A percentile compares a stretch with the other conserved stretches of the same genome.
Evolutionary conservation across 2,329 filamentous ascomycete genomes (phyloP).

Genomic region (Sarocladiaceae sp.): DNA sequence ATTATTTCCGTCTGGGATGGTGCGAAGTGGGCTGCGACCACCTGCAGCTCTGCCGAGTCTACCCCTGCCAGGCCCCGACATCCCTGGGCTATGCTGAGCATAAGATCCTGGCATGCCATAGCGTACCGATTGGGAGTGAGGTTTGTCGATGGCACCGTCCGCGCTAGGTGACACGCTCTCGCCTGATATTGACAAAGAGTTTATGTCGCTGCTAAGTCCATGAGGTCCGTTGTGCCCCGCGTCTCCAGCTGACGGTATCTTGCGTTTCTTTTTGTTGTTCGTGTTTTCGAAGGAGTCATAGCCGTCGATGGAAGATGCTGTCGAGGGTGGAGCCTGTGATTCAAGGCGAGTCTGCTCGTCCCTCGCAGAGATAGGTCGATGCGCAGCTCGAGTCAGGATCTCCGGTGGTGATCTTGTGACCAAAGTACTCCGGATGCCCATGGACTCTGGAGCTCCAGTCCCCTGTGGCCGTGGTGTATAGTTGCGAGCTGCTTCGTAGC

Average conservation of each 20-base stretch:
- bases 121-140: constrained; percentile 20
- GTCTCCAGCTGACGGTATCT: constrained; percentile 87
- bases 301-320: constrained; percentile 71
- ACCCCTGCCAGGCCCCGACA: constrained; percentile 81
- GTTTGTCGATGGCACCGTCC: constrained; percentile 26
- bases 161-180: constrained; percentile 16
- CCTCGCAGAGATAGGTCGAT: constrained; percentile 33
- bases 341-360: constrained; percentile 43
- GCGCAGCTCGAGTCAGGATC: constrained; percentile 36
- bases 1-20: constrained; percentile 54
- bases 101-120: constrained; percentile 42
- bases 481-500: constrained; percentile 19
- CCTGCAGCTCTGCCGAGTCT: constrained; percentile 68
- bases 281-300: constrained; percentile 98
- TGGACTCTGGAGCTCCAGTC: constrained; percentile 44
- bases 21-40: constrained; percentile 58
- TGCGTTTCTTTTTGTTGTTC: constrained; percentile 99
- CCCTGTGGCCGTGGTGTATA: constrained; percentile 23
- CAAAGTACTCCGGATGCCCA: constrained; percentile 28
- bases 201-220: constrained; percentile 36
- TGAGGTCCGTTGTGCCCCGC: constrained; percentile 44
- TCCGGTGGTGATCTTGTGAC: constrained; percentile 45
- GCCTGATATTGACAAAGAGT: constrained; percentile 21
- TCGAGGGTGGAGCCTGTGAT: constrained; percentile 59
- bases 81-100: constrained; percentile 49